These are phyloP conservation scores for Tetracladium marchalianum DNA, from an alignment of 495 filamentous ascomycete species.

Conservation along the genomic window DNA sequence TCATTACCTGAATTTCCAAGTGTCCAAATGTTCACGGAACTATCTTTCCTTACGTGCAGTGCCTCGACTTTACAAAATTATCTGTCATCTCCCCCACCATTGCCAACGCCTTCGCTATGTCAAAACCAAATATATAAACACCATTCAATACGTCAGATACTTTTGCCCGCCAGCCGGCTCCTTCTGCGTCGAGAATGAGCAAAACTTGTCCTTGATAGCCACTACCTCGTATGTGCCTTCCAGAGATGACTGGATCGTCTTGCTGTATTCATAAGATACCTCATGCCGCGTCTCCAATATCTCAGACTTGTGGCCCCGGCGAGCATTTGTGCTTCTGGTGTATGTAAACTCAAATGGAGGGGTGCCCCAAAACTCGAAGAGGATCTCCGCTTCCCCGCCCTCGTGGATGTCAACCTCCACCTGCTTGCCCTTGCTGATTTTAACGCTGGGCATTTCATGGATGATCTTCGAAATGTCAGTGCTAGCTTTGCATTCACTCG, in stretches of 20 bases:
- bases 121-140: neutral
- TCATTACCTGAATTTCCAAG: too few relatives aligned
- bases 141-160: slow-evolving; percentile 2
- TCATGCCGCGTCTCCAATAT: slow-evolving; percentile 86
- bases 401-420: slow-evolving; percentile 89
- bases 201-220: slow-evolving; percentile 85
- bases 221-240: slow-evolving; percentile 97
- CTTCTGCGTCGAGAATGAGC: slow-evolving; percentile 63
- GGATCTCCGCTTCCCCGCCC: slow-evolving; percentile 82
- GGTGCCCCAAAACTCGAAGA: slow-evolving; percentile 88
- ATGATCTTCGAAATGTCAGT: slow-evolving; percentile 70
- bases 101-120: neutral
- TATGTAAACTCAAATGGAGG: slow-evolving; percentile 98
- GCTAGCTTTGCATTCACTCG: slow-evolving; percentile 71
- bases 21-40: too few relatives aligned
- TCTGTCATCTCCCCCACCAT: neutral
- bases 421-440: slow-evolving; percentile 69
- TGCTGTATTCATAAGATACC: slow-evolving; percentile 66
- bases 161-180: slow-evolving; percentile 35
- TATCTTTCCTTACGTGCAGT: too few relatives aligned
- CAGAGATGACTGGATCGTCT: slow-evolving; percentile 71
- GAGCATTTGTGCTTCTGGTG: slow-evolving; percentile 75
- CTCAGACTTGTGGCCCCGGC: slow-evolving; percentile 62
- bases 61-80: too few relatives aligned
- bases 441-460: slow-evolving; percentile 83